phyloP scores from a whole-genome alignment of 306 rosid genomes.

The Cucurbita ficifolia region DNA sequence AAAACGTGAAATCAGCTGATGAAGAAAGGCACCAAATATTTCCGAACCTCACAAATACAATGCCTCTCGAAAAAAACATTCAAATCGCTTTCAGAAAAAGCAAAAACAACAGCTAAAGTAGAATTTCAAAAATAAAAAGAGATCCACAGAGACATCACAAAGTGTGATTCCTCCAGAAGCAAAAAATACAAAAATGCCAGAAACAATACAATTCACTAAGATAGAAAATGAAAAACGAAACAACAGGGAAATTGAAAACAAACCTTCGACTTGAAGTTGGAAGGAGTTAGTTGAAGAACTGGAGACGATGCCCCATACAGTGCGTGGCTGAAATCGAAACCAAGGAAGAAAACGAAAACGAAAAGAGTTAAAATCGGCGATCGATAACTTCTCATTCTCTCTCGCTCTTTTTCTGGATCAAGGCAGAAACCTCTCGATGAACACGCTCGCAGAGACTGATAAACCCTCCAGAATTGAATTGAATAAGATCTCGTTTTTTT shows the following conservation, averaged over 20 bases:
- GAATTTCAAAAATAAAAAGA: background rate
- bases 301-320: slow-evolving; percentile 87
- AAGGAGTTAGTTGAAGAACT: slow-evolving; percentile 75
- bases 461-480: background rate
- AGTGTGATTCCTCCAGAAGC: background rate
- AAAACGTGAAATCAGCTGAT: background rate
- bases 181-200: background rate
- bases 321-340: slow-evolving; percentile 35
- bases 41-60: background rate
- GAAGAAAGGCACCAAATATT: background rate
- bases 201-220: background rate
- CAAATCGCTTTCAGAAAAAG: background rate
- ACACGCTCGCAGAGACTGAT: background rate
- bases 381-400: slow-evolving; percentile 13
- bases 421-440: slow-evolving; percentile 16
- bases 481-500: background rate
- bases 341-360: slow-evolving; percentile 10
- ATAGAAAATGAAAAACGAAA: background rate
- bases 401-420: slow-evolving; percentile 5
- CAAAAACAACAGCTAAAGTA: background rate
- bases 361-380: slow-evolving; percentile 9
- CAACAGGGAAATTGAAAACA: background rate
- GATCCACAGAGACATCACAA: background rate
- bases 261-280: slow-evolving; percentile 97
- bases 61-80: background rate